Evolutionary conservation across 2,329 filamentous ascomycete genomes (phyloP).

Genomic region (Aspergillus ustus): DNA sequence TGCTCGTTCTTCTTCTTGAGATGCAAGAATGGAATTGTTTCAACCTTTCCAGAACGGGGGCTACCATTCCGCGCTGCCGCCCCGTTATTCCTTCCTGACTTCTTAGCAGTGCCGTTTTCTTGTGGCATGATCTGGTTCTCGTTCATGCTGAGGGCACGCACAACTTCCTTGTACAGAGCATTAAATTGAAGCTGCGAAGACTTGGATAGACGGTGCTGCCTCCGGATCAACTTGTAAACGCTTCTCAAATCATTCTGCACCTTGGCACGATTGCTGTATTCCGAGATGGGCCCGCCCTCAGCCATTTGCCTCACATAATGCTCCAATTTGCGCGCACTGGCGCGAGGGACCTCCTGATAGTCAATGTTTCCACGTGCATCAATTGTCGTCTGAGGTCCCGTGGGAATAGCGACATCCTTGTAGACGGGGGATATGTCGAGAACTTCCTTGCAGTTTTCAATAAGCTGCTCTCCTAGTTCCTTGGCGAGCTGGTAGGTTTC

Average conservation of each 20-base stretch:
- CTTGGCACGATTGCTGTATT: constrained; percentile 97
- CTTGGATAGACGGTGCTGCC: constrained; percentile 97
- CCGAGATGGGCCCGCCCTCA: constrained; percentile 95
- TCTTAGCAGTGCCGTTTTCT: constrained; percentile 70
- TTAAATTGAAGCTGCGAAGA: constrained; percentile 96
- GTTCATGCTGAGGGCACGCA: constrained; percentile 95
- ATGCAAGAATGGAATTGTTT: constrained; percentile 97
- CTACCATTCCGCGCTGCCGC: constrained; percentile 52
- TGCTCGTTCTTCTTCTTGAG: constrained; percentile 96
- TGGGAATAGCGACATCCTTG: constrained; percentile 93
- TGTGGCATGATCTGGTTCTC: constrained; percentile 95
- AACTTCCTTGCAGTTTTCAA: constrained; percentile 97
- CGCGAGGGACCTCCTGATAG: constrained; percentile 83
- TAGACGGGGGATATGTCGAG: constrained; percentile 82
- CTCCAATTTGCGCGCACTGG: constrained; percentile 93
- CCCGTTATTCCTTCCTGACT: constrained; percentile 57
- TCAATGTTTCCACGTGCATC: constrained; percentile 90
- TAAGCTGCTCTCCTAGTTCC: constrained; percentile 87
- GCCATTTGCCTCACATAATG: constrained; percentile 99
- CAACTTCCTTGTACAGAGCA: constrained; percentile 88
- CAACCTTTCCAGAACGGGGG: constrained; percentile 82
- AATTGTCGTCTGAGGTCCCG: constrained; percentile 88
- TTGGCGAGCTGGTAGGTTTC: constrained; percentile 99
- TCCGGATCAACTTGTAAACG: constrained; percentile 97
- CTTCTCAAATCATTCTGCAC: constrained; percentile 93